A percentile compares a stretch with the other conserved stretches of the same genome.
Conservation (phyloP, 176 grass and related monocot genomes). For the Alopecurus myosuroides region DNA sequence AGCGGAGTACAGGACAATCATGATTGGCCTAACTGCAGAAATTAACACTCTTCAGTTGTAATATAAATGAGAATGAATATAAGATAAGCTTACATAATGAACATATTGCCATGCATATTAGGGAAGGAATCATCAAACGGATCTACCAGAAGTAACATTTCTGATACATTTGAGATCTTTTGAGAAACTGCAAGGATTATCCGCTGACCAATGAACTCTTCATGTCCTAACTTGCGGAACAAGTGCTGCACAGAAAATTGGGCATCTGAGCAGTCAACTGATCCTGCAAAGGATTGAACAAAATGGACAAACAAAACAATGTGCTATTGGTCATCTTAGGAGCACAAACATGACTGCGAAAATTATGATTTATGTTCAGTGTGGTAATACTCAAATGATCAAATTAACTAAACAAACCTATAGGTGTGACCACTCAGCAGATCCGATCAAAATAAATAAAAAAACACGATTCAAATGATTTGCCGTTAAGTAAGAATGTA, state of each 20-base stretch:
- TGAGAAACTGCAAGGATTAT: constrained; percentile 77
- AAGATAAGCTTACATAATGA: constrained; percentile 71
- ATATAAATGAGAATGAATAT: constrained; percentile 6
- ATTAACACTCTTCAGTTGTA: not conserved
- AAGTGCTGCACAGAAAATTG: constrained; percentile 80
- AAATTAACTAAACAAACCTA: not conserved
- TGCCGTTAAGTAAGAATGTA: not conserved
- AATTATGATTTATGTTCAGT: constrained; percentile 8
- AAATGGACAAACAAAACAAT: not conserved
- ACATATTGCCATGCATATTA: constrained; percentile 75
- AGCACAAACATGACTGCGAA: not conserved
- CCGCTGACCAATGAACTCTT: constrained; percentile 72
- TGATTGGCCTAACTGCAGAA: not conserved
- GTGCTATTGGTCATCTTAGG: not conserved
- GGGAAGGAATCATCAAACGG: constrained; percentile 85
- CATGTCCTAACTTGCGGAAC: constrained; percentile 71
- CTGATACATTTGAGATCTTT: constrained; percentile 67
- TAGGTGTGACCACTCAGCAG: not conserved
- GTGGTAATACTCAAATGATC: not conserved
- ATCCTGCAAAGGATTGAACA: constrained; percentile 41
- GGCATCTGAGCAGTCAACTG: constrained; percentile 49
- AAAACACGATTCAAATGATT: constrained; percentile 9
- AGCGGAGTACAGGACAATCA: not conserved
- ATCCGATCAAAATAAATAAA: not conserved
- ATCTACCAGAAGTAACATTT: constrained; percentile 75